Base-by-base conservation (phyloP, 2,329 filamentous ascomycete genomes). In the Thielaviopsis euricoi region DNA sequence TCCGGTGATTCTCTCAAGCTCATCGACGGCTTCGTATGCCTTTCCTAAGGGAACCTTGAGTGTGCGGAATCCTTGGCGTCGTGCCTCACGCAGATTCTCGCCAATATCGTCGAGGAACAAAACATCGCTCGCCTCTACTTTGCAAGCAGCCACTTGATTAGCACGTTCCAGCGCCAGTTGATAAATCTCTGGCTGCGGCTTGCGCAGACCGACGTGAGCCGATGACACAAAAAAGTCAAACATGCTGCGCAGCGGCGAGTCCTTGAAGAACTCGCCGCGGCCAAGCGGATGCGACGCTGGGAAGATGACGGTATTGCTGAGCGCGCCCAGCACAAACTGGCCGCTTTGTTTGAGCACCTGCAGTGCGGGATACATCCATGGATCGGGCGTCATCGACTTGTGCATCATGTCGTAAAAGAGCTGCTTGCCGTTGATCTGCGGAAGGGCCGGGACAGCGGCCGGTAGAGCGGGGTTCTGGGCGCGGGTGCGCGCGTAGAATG, bases 91-190 rank as follows among this genome's bases (percentile, higher is more conserved):
- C 59, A 97, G 70, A 68, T 98, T 98, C 70, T 90, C 83, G 1
- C 93, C 93, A 68, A 98, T 95, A 65, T 96, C 90, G 68, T 96
- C 93, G 54, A 96, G 71, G 67, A 98, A 98, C 4, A 95, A 71
- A 51, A 96, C 74, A 58, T 96, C 88, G 0, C 73, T 72, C 0
- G 85, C 72, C 58, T 72, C 69, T 9, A 94, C 73, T 0, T 76
- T 73, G 4, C 56, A 19, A 12, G 21, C 75, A 1, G 83, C 81
- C 63, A 80, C 81, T 61, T 79, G 75, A 64, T 87, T 76, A 62
- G 93, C 74, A 63, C 80, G 76, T 58, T 76, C 69, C 52, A 95
- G 68, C 0, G 91, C 84, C 62, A 87, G 74, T 63, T 82, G 73
- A 65, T 97, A 98, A 57, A 96, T 91, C 56, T 75, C 76, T 0